These are phyloP conservation scores for Kodamaea laetipori DNA, from an alignment of 805 yeast genomes.

Conservation along the genomic window DNA sequence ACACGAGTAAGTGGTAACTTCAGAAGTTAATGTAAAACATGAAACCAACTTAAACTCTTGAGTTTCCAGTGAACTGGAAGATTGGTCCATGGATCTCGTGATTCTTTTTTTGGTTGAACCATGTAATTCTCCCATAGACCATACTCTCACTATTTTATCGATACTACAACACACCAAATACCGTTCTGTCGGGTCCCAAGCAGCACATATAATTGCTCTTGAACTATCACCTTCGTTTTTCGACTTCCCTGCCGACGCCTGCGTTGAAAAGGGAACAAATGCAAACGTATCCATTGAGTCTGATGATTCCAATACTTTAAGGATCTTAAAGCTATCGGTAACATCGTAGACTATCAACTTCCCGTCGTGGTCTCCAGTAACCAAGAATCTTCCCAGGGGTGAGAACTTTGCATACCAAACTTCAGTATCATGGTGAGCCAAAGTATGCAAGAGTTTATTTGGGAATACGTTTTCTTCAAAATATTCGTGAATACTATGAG, in stretches of 20 bases:
- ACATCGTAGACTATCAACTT: slow-evolving; percentile 68
- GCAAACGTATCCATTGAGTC: slow-evolving; percentile 28
- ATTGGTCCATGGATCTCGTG: slow-evolving; percentile 29
- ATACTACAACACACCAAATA: slow-evolving; percentile 70
- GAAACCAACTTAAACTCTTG: slow-evolving; percentile 25
- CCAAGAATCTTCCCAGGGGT: slow-evolving; percentile 72
- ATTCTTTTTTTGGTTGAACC: slow-evolving; percentile 21
- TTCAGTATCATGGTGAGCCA: slow-evolving; percentile 64
- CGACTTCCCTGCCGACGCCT: slow-evolving; percentile 29
- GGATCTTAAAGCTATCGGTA: slow-evolving; percentile 37
- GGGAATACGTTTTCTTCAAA: slow-evolving; percentile 42
- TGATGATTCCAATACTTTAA: slow-evolving; percentile 34
- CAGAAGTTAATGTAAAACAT: slow-evolving; percentile 44
- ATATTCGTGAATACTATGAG: slow-evolving; percentile 3
- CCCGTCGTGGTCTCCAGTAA: slow-evolving; percentile 75
- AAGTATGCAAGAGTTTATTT: slow-evolving; percentile 44
- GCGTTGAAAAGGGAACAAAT: slow-evolving; percentile 29
- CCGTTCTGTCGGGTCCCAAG: slow-evolving; percentile 76
- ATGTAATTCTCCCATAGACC: slow-evolving; percentile 53
- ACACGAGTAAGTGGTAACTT: slow-evolving; percentile 49
- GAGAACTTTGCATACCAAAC: slow-evolving; percentile 85
- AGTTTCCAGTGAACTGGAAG: slow-evolving; percentile 8
- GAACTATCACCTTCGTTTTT: slow-evolving; percentile 23
- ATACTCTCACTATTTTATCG: slow-evolving; percentile 68
- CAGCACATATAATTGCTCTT: slow-evolving; percentile 56